Conservation (phyloP, 345 rosid species). For the Cardamine resedifolia region DNA sequence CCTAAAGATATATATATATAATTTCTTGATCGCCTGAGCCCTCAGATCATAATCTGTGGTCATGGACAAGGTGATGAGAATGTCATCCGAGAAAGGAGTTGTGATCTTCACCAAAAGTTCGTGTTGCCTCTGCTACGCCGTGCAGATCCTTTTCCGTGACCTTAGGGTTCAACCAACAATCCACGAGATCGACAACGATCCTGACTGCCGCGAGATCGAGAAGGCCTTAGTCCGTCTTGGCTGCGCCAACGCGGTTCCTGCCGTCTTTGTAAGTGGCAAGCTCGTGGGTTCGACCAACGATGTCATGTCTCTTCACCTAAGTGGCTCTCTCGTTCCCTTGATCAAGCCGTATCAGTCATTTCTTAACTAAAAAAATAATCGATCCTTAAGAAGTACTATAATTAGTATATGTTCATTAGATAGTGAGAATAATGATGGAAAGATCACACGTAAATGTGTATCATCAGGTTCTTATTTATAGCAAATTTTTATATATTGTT, state of each 20-base stretch:
- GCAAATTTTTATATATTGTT: neutral
- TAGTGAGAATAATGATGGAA: constrained; percentile 25
- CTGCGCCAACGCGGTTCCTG: constrained; percentile 61
- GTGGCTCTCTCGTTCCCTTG: constrained; percentile 61
- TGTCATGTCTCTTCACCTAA: constrained; percentile 80
- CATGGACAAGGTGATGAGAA: constrained; percentile 67
- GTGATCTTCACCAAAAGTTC: constrained; percentile 81
- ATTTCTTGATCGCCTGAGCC: neutral
- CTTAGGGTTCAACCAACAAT: constrained; percentile 62
- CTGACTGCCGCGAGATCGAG: constrained; percentile 73
- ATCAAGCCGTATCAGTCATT: constrained; percentile 62
- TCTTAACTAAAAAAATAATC: constrained; percentile 26
- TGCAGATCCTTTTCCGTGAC: constrained; percentile 65
- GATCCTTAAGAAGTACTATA: neutral
- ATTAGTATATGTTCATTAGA: neutral
- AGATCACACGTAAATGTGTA: constrained; percentile 37
- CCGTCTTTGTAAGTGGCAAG: constrained; percentile 77
- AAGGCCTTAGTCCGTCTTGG: constrained; percentile 70
- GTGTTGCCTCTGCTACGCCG: constrained; percentile 75
- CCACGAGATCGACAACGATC: constrained; percentile 74
- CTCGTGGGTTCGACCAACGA: constrained; percentile 77
- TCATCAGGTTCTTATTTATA: constrained; percentile 23
- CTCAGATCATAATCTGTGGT: constrained; percentile 21
- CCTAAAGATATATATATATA: neutral
- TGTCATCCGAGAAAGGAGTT: constrained; percentile 66